Evolutionary conservation across 371 early-diverging fungal genomes (phyloP), one percentile per base, ranked within the genome.

Genomic region (Neoconidiobolus thromboides): DNA sequence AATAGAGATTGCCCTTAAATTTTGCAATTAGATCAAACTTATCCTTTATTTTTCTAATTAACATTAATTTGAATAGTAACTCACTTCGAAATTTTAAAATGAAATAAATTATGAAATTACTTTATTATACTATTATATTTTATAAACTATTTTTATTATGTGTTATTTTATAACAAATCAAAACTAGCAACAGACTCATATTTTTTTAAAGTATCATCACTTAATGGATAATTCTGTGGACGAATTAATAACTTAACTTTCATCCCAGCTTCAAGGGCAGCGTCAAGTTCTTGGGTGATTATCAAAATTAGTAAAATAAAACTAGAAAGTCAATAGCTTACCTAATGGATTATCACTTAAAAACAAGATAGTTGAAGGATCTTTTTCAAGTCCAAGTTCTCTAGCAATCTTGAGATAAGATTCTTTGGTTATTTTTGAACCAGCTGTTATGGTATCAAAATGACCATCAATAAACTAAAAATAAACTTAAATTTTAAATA

Each of bases 261-360:
- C 2, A 58, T 26, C 14, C 58, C 58, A 58, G 58, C 58, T 40
- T 44, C 4, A 4, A 39, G 42, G 6, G 58, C 58, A 36, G 58
- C 58, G 4, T 58, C 48, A 6, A 48, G 5, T 48, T 58, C 58
- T 58, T 48, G 39, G 3, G 15, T 38, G 2, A 43, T 14, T 2
- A 57, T 26, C 26, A 26, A 26, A 26, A 26, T 26, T 55, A 39
- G 40, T 43, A 37, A 55, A 2, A 48, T 40, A 38, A 4, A 39
- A 56, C 37, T 46, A 41, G 6, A 4, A 51, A 7, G 10, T 36
- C 14, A 50, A 15, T 41, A n/a, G 7, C 60, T 55, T 76, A 84
- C 86, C 87, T 60, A 81, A 75, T 62, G 87, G 75, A 66, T 86
- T 91, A 62, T 96, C 94, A 55, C 85, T 86, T 14, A 93, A 70